phyloP scores from a whole-genome alignment of 257 asterid species.

The Perilla frutescens region DNA sequence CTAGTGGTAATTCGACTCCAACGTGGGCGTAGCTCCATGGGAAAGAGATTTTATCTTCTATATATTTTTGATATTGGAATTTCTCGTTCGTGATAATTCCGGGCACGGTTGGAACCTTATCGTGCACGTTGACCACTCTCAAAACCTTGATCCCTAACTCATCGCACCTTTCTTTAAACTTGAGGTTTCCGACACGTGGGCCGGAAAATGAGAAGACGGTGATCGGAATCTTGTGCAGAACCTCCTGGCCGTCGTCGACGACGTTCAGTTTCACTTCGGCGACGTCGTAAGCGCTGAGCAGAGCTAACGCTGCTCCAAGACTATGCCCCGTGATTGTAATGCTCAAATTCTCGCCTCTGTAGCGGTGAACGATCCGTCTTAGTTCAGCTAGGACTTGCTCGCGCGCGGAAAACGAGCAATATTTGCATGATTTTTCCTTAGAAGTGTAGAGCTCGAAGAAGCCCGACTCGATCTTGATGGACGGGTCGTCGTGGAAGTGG shows the following conservation, averaged over 20 bases:
- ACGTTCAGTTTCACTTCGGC: constrained; percentile 63
- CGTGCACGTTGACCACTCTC: constrained; percentile 62
- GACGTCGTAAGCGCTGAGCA: constrained; percentile 71
- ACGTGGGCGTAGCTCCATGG: constrained; percentile 93
- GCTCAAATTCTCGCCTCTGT: constrained; percentile 65
- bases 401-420: constrained; percentile 66
- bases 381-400: constrained; percentile 76
- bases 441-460: constrained; percentile 76
- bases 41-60: constrained; percentile 56
- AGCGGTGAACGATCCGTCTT: constrained; percentile 61
- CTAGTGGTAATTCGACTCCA: constrained; percentile 62
- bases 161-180: constrained; percentile 74
- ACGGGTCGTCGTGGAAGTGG: constrained; percentile 67
- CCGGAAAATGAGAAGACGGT: constrained; percentile 67
- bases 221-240: constrained; percentile 48
- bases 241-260: constrained; percentile 37
- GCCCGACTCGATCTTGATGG: constrained; percentile 73
- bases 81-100: constrained; percentile 76
- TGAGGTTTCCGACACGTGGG: constrained; percentile 72
- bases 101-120: constrained; percentile 69
- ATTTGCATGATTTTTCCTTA: constrained; percentile 57
- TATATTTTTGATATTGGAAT: constrained; percentile 56
- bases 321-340: constrained; percentile 82
- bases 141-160: constrained; percentile 62
- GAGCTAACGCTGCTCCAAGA: constrained; percentile 77